Conservation (phyloP, 2,329 filamentous ascomycete genomes). For the Nemania sp. region DNA sequence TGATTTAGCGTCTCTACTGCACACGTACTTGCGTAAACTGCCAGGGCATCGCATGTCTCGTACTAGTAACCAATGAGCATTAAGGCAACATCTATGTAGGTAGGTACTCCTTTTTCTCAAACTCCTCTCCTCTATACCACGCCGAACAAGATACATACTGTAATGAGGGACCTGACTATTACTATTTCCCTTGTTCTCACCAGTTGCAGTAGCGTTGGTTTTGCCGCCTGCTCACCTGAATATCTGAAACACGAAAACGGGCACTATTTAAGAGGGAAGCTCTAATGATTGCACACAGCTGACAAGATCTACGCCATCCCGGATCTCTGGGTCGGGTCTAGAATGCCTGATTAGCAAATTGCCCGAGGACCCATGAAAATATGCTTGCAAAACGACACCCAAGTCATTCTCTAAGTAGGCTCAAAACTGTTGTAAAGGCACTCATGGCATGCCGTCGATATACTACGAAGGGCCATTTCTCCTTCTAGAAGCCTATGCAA, state of each 20-base stretch:
- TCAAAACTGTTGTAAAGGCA: too few species aligned
- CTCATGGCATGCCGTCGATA: too few species aligned
- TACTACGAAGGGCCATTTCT: too few species aligned
- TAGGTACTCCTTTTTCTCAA: too few species aligned
- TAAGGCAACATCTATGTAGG: neutral
- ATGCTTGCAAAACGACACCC: neutral
- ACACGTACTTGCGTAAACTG: neutral
- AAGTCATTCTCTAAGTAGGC: too few species aligned
- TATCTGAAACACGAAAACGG: constrained; percentile 33
- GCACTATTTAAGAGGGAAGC: constrained; percentile 25
- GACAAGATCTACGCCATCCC: constrained; percentile 48
- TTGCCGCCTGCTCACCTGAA: constrained; percentile 31
- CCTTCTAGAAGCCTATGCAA: too few species aligned
- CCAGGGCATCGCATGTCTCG: constrained; percentile 18
- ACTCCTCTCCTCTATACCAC: neutral
- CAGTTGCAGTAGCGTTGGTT: constrained; percentile 29
- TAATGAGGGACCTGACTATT: neutral
- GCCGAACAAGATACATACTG: neutral
- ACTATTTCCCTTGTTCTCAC: constrained; percentile 2
- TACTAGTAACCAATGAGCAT: constrained; percentile 37
- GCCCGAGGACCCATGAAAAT: constrained; percentile 17
- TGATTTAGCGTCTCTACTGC: constrained; percentile 19
- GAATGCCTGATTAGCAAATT: constrained; percentile 27
- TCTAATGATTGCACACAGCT: constrained; percentile 28
- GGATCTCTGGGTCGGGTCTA: constrained; percentile 35